These are phyloP conservation scores for Colletotrichum echinochloae DNA, from an alignment of 2,329 filamentous ascomycete genomes.

Conservation along the genomic window DNA sequence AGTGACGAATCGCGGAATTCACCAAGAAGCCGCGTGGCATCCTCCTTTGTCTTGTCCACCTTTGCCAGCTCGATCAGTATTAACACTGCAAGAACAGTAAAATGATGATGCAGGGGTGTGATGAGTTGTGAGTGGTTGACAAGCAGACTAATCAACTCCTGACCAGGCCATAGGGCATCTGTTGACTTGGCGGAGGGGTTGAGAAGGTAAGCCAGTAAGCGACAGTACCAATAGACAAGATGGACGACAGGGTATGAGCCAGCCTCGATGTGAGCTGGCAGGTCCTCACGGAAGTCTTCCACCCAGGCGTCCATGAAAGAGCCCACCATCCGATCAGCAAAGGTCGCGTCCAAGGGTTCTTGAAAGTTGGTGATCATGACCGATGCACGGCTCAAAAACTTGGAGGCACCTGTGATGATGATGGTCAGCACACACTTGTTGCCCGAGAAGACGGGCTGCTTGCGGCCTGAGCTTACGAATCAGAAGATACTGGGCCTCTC, in stretches of 20 bases:
- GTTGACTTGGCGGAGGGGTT: conserved; percentile 66
- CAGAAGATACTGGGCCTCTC: conserved; percentile 73
- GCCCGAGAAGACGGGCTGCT: not conserved
- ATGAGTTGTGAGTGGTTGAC: conserved; percentile 65
- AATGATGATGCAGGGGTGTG: conserved; percentile 76
- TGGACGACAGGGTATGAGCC: conserved; percentile 68
- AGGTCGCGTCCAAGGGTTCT: conserved; percentile 24
- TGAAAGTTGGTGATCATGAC: conserved; percentile 50
- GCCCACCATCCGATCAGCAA: conserved; percentile 52
- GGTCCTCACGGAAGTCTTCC: conserved; percentile 74
- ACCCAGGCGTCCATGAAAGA: conserved; percentile 67
- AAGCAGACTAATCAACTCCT: conserved; percentile 69
- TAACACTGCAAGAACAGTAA: conserved; percentile 69
- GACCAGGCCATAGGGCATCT: conserved; percentile 71
- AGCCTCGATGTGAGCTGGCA: conserved; percentile 68
- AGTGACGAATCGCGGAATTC: conserved; percentile 64
- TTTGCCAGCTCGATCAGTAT: conserved; percentile 71
- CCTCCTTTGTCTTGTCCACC: conserved; percentile 66
- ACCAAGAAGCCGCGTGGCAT: conserved; percentile 66
- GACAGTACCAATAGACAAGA: conserved; percentile 77
- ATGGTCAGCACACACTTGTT: not conserved
- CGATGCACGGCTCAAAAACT: conserved; percentile 61
- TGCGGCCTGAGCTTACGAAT: conserved; percentile 65
- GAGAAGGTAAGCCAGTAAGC: conserved; percentile 72
- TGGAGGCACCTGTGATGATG: conserved; percentile 61